phyloP scores from a whole-genome alignment of 352 stramenopile species.

The Detonula confervacea region DNA sequence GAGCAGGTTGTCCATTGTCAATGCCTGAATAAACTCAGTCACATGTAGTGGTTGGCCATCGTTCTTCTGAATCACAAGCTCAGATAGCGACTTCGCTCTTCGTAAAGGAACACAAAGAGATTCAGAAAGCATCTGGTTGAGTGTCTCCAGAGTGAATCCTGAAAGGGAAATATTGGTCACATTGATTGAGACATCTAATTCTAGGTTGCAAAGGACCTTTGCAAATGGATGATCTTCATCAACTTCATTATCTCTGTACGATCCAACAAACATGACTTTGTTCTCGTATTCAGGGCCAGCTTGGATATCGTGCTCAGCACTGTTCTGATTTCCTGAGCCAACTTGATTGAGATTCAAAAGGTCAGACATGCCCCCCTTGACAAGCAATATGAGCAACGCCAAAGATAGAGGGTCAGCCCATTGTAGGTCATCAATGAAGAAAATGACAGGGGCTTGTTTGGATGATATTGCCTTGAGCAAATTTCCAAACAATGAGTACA shows the following conservation, averaged over 20 bases:
- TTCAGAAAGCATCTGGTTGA: slow-evolving; percentile 34
- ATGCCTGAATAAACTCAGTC: slow-evolving; percentile 37
- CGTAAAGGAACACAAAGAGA: slow-evolving; percentile 35
- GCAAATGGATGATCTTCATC: slow-evolving; percentile 23
- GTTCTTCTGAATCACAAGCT: slow-evolving; percentile 41
- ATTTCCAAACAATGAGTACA: slow-evolving; percentile 9
- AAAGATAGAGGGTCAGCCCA: slow-evolving; percentile 44
- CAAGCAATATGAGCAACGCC: slow-evolving; percentile 8
- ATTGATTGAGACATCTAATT: slow-evolving; percentile 19
- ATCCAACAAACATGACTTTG: slow-evolving; percentile 31
- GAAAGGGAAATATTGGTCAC: slow-evolving; percentile 20
- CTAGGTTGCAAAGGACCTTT: slow-evolving; percentile 9
- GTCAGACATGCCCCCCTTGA: not conserved
- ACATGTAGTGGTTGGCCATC: slow-evolving; percentile 41
- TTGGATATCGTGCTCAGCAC: too few species aligned
- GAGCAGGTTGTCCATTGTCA: slow-evolving; percentile 36
- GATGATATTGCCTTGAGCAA: slow-evolving; percentile 13
- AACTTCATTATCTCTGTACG: slow-evolving; percentile 42
- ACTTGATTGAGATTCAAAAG: not conserved
- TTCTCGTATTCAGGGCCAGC: not conserved
- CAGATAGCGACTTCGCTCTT: slow-evolving; percentile 27
- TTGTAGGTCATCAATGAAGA: slow-evolving; percentile 57
- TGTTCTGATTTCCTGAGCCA: not conserved
- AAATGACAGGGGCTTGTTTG: slow-evolving; percentile 7
- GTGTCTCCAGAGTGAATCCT: slow-evolving; percentile 18